Base-by-base conservation (phyloP, 163 green algal genomes). In the Volvox carteri region DNA sequence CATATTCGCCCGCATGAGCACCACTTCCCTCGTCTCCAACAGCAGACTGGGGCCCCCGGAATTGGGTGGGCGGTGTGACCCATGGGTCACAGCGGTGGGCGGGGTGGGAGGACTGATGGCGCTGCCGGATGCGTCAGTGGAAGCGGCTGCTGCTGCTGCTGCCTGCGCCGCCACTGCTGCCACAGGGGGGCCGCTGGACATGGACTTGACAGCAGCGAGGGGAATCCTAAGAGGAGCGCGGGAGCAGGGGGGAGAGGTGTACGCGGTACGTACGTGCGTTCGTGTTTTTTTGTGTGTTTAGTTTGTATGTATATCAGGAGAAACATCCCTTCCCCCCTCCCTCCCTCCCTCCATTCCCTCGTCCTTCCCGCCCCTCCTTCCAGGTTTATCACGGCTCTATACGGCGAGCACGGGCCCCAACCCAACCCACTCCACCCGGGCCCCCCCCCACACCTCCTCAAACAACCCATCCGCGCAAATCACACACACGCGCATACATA, bases 1-100 rank as follows among this genome's bases (percentile, higher is more conserved):
- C 60, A 88, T 93, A 90, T 96, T 95, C 19, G 92, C 88, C 23
- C 94, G 93, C 96, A 98, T 98, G 62, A 95, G 94, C 23, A 86
- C 87, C 50, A 93, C 67, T 56, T 89, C 83, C 7, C 68, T 6
- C 0, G 37, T 30, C 48, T 81, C 68, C 50, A 88, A 18, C 48
- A 81, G 14, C 35, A 88, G 25, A 39, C 68, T 83, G 11, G 83
- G 83, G 1, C 67, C 67, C 33, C 4, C 60, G 41, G 41, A 30
- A 37, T 25, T 44, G 18, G 39, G 1, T 25, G 75, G 30, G 46
- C 39, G 52, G 4, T 16, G 48, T 65, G 54, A 19, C 2, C 54
- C 54, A 65, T 65, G 54, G 7, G 28, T 68, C 35, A 25, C 6
- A 23, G 76, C 50, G 76, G 33, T 18, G 12, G 18, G n/a, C n/a